phyloP scores from a whole-genome alignment of 1,284 basidiomycete genomes.

The Somion occarium region DNA sequence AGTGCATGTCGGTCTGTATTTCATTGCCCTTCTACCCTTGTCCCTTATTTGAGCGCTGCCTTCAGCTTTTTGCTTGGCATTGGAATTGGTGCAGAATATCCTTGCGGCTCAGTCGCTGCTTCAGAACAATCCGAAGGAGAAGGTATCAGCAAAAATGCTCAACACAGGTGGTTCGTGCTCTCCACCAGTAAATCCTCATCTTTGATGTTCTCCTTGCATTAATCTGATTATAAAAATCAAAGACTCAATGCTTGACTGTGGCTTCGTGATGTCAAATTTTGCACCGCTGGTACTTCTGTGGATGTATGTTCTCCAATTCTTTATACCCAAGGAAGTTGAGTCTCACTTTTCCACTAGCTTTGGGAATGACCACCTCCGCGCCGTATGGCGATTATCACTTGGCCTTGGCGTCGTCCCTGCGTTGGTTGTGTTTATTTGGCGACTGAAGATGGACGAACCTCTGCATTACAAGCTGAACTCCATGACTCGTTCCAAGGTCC shows the following conservation, averaged over 20 bases:
- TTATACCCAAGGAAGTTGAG: too few species aligned
- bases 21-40: background rate
- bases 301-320: slow-evolving; percentile 52
- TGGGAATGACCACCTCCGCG: slow-evolving; percentile 74
- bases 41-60: background rate
- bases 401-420: slow-evolving; percentile 88
- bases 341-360: too few species aligned
- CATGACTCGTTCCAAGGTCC: slow-evolving; percentile 72
- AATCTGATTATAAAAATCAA: slow-evolving; percentile 10
- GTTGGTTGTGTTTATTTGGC: slow-evolving; percentile 79
- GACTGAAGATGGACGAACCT: slow-evolving; percentile 81
- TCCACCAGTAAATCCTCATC: slow-evolving; percentile 59
- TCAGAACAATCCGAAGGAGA: slow-evolving; percentile 87
- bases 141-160: slow-evolving; percentile 71
- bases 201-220: background rate
- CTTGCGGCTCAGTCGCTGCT: slow-evolving; percentile 87
- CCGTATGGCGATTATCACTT: slow-evolving; percentile 85
- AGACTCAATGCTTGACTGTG: slow-evolving; percentile 87
- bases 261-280: slow-evolving; percentile 81
- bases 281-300: slow-evolving; percentile 82
- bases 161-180: slow-evolving; percentile 83
- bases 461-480: slow-evolving; percentile 64
- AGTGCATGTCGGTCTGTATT: slow-evolving; percentile 67
- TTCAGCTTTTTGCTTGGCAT: slow-evolving; percentile 70
- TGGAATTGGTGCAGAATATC: slow-evolving; percentile 87